Percentiles rank a stretch among this genome's conserved stretches.
These are phyloP conservation scores for Mortierella sp. DNA, from an alignment of 371 early-diverging fungal genomes.

Conservation along the genomic window DNA sequence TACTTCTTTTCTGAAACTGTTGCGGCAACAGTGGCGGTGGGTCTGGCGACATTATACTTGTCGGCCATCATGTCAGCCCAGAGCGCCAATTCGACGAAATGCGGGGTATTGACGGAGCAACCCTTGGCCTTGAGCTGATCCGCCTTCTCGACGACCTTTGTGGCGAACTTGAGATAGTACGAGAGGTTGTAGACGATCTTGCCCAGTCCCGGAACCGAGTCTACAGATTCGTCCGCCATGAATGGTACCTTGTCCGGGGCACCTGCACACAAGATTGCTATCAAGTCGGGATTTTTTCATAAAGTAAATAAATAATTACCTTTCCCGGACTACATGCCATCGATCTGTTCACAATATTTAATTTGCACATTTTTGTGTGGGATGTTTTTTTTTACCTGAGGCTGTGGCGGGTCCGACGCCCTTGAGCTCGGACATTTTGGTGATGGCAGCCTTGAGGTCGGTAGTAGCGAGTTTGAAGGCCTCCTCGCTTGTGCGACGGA, in stretches of 20 bases:
- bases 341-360: background rate
- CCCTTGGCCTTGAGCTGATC: slow-evolving; percentile 20
- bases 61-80: slow-evolving; percentile 51
- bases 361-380: background rate
- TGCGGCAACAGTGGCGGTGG: background rate
- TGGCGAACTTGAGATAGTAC: slow-evolving; percentile 53
- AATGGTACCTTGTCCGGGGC: slow-evolving; percentile 46
- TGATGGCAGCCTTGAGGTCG: slow-evolving; percentile 34
- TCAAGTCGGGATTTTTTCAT: too few relatives aligned
- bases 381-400: slow-evolving; percentile 32
- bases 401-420: slow-evolving; percentile 57
- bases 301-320: background rate
- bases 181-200: slow-evolving; percentile 45
- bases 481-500: slow-evolving; percentile 36
- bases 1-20: background rate
- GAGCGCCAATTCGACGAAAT: slow-evolving; percentile 47
- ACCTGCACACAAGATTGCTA: slow-evolving; percentile 50
- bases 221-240: slow-evolving; percentile 58
- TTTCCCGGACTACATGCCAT: background rate
- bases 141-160: slow-evolving; percentile 52
- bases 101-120: slow-evolving; percentile 30
- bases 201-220: slow-evolving; percentile 55
- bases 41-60: slow-evolving; percentile 23
- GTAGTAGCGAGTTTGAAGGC: slow-evolving; percentile 28
- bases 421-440: slow-evolving; percentile 51